Base-by-base conservation (phyloP, 1,284 basidiomycete genomes). In the Cryptococcus neoformans region DNA sequence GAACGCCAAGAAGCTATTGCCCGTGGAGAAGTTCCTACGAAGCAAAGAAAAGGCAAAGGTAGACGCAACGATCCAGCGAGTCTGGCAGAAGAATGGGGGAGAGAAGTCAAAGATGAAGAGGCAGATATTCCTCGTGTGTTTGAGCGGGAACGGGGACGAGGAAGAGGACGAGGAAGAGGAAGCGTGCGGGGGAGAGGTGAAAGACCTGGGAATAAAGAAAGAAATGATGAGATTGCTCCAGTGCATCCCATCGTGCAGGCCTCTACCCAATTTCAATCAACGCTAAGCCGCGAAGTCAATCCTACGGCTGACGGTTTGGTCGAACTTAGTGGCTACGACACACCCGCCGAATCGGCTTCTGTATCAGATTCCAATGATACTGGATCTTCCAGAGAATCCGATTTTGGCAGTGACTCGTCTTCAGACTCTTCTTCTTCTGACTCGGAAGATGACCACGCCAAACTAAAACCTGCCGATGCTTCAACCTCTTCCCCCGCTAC, bases 1-100 rank as follows among this genome's bases (percentile, higher is more conserved):
- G 69, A 90, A 84, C 73, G 77, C 81, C 83, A 86, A 56, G 89
- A 92, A 60, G 90, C 91, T 4, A 78, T 85, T 39, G 85, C 85
- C 16, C 83, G 89, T 46, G 92, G 92, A 1, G 87, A 92, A 70
- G 77, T 92, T 37, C 81, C 53, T 57, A 71, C 56, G 12, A 57
- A 68, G 40, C 73, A 74, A n/a, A 71, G 72, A 7, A 64, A 74
- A 38, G 77, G 78, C 42, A 49, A 63, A 40, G 65, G 67, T 12
- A 39, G 53, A 35, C 39, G 59, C 6, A 53, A 44, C 12, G 69
- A 74, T 56, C 63, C 74, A 1, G 72, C 74, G 12, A 53, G 64
- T 7, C 52, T 60, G 21, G 74, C 74, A 0, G 74, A 76, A 56
- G 74, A 76, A 45, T 76, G 74, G 74, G 74, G 74, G 0, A 54